Percentiles rank a stretch among this genome's conserved stretches.
These are phyloP conservation scores for Scedosporium apiospermum DNA, from an alignment of 2,329 filamentous ascomycete genomes.

Conservation along the genomic window DNA sequence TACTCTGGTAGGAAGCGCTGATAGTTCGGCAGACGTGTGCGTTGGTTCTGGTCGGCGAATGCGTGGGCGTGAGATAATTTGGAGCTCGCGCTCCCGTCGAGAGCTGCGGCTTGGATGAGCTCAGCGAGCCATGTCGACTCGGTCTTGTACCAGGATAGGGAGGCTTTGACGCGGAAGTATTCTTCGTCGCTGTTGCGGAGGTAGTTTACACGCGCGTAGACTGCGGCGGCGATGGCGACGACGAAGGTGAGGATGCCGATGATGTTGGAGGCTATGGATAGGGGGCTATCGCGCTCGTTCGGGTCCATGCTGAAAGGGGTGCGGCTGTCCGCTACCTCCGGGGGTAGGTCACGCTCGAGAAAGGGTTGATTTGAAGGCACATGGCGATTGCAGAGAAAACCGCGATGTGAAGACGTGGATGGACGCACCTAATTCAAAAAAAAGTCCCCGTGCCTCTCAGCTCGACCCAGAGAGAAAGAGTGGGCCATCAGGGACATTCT, in stretches of 20 bases:
- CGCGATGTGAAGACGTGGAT: too few species aligned
- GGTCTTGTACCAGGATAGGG: slow-evolving; percentile 38
- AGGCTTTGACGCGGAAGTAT: slow-evolving; percentile 36
- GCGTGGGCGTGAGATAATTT: slow-evolving; percentile 15
- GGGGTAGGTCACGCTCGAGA: too few species aligned
- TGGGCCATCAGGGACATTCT: not conserved
- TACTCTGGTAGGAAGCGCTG: slow-evolving; percentile 23
- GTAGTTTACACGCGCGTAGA: slow-evolving; percentile 34
- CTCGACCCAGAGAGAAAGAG: too few species aligned
- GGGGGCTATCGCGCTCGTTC: slow-evolving; percentile 25
- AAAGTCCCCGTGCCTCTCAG: too few species aligned
- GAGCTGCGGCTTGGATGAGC: slow-evolving; percentile 22
- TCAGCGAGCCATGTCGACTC: slow-evolving; percentile 35
- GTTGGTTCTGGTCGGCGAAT: slow-evolving; percentile 7
- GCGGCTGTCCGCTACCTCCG: too few species aligned
- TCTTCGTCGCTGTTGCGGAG: slow-evolving; percentile 35
- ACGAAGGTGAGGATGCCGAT: slow-evolving; percentile 38
- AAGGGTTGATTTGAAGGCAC: not conserved
- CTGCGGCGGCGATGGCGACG: slow-evolving; percentile 31
- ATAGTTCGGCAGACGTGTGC: not conserved
- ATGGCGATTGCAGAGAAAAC: too few species aligned
- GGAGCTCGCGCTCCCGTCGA: not conserved
- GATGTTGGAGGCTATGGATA: slow-evolving; percentile 33
- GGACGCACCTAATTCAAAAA: too few species aligned
- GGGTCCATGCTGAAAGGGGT: not conserved